Evolutionary conservation across 306 rosid genomes (phyloP).

Genomic region (Quercus gilva): DNA sequence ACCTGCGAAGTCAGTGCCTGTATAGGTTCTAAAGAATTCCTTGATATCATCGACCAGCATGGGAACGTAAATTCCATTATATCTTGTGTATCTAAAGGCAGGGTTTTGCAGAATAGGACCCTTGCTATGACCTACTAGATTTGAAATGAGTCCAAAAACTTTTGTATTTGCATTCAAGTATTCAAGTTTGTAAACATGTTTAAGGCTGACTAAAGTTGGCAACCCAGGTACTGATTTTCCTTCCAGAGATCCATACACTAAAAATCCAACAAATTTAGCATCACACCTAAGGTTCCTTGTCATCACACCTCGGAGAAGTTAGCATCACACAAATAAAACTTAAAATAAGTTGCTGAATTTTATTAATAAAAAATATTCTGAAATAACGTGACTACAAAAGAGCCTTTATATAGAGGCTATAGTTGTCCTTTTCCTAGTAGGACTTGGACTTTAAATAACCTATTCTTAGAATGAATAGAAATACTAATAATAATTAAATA

Average conservation of each 20-base stretch:
- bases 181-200: constrained; percentile 33
- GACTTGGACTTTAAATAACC: no score
- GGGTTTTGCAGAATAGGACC: constrained; percentile 54
- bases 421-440: no score
- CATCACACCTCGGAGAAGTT: no score
- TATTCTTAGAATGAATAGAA: no score
- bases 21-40: constrained; percentile 36
- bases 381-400: no score
- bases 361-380: no score
- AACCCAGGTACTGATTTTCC: constrained; percentile 39
- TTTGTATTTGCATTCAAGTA: constrained; percentile 33
- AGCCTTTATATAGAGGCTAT: no score
- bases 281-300: no score
- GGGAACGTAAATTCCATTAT: constrained; percentile 47
- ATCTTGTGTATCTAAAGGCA: constrained; percentile 33
- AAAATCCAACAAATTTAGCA: constrained; percentile 43
- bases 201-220: constrained; percentile 32
- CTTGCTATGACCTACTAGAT: constrained; percentile 52
- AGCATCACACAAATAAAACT: no score
- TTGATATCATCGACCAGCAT: constrained; percentile 47
- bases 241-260: constrained; percentile 38
- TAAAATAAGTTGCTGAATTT: no score
- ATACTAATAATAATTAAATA: no score
- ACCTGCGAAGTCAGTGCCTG: constrained; percentile 34
- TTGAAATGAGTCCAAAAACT: constrained; percentile 51